Evolutionary conservation across 345 rosid genomes (phyloP).

Genomic region (Gossypium raimondii): DNA sequence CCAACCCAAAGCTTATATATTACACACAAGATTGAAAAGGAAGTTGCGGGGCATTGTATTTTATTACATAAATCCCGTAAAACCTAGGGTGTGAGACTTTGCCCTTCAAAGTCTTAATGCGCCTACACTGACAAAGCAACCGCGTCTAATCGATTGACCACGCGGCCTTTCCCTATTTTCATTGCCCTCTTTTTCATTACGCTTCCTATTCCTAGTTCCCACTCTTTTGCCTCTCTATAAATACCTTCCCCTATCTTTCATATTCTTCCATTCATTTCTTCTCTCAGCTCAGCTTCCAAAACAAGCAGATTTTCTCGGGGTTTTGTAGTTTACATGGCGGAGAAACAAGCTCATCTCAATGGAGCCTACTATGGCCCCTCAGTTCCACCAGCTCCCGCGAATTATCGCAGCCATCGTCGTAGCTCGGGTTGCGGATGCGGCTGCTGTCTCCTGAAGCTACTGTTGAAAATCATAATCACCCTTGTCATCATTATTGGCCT

Average conservation of each 20-base stretch:
- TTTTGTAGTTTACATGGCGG: constrained; percentile 27
- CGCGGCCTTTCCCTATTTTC: neutral
- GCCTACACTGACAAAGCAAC: constrained; percentile 16
- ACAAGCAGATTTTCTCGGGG: neutral
- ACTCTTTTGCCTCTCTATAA: neutral
- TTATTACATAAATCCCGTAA: neutral
- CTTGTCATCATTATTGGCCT: constrained; percentile 39
- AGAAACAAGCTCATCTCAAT: constrained; percentile 44
- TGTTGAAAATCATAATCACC: constrained; percentile 41
- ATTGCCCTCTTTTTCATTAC: neutral
- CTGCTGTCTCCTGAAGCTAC: constrained; percentile 54
- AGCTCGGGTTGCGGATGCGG: constrained; percentile 44
- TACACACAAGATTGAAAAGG: neutral
- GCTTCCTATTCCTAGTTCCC: neutral
- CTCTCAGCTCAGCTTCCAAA: constrained; percentile 1
- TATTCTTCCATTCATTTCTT: neutral
- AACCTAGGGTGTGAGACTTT: neutral
- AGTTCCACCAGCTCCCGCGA: constrained; percentile 43
- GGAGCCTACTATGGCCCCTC: constrained; percentile 75
- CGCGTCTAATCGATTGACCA: constrained; percentile 27
- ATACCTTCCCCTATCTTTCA: neutral
- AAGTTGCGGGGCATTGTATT: neutral
- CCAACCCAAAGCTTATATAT: neutral
- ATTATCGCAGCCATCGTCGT: constrained; percentile 48
- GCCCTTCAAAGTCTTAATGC: neutral